These are phyloP conservation scores for Picocystis sp. DNA, from an alignment of 163 green algal genomes.

Conservation along the genomic window DNA sequence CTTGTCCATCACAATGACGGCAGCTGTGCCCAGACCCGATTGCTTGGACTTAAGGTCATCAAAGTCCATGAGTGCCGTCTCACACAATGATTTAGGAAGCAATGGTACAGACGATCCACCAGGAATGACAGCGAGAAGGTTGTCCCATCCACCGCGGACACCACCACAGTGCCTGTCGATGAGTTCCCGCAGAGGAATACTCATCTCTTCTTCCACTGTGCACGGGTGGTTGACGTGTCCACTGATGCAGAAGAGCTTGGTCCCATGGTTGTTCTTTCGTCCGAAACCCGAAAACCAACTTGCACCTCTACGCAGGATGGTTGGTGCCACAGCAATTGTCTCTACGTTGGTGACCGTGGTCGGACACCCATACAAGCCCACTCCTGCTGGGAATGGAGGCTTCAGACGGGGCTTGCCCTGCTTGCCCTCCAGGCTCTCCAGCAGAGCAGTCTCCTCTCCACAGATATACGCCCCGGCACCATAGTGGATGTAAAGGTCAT, in stretches of 20 bases:
- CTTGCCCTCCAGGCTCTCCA: constrained; percentile 93
- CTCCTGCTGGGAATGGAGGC: constrained; percentile 92
- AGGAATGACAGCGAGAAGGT: constrained; percentile 95
- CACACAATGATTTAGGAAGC: constrained; percentile 49
- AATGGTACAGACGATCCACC: constrained; percentile 87
- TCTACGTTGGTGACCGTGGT: constrained; percentile 98
- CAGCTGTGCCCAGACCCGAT: constrained; percentile 82
- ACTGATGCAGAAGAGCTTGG: constrained; percentile 98
- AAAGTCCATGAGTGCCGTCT: constrained; percentile 97
- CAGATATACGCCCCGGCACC: constrained; percentile 82
- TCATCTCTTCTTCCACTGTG: constrained; percentile 98
- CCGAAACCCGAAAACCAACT: constrained; percentile 94
- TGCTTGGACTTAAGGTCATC: constrained; percentile 84
- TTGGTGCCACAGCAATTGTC: constrained; percentile 87
- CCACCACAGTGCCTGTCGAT: constrained; percentile 83
- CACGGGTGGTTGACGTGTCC: constrained; percentile 93
- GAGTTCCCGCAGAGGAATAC: constrained; percentile 86
- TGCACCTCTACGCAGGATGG: constrained; percentile 86
- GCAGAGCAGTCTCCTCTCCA: constrained; percentile 95
- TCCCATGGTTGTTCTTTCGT: constrained; percentile 95
- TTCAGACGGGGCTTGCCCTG: constrained; percentile 95
- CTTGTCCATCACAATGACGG: constrained; percentile 80
- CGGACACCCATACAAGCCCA: constrained; percentile 96
- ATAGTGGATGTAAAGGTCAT: constrained; percentile 62
- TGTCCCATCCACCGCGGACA: constrained; percentile 91